Conservation (phyloP, 805 yeast species). For the Cyberlindnera lachancei region DNA sequence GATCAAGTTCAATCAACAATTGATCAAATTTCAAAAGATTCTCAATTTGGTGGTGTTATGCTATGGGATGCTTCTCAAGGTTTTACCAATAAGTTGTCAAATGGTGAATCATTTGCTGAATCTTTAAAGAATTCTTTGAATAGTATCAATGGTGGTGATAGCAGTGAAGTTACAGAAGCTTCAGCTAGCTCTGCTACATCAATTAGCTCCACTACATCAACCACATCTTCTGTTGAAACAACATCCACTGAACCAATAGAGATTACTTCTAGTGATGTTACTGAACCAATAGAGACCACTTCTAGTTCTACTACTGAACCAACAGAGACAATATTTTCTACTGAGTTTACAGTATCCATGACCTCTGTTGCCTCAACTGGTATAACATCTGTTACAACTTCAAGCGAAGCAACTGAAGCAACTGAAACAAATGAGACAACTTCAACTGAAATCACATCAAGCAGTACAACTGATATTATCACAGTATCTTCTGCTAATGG, state of each 20-base stretch:
- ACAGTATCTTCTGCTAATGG: too few species aligned
- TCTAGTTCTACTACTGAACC: background rate
- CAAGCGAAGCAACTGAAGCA: too few species aligned
- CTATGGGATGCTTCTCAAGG: slow-evolving; percentile 91
- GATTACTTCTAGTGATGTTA: too few species aligned
- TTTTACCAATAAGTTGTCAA: slow-evolving; percentile 35
- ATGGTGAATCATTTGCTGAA: slow-evolving; percentile 36
- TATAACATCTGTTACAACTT: too few species aligned
- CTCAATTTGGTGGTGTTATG: slow-evolving; percentile 79
- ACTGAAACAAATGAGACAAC: too few species aligned
- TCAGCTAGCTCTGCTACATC: slow-evolving; percentile 2
- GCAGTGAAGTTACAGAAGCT: slow-evolving; percentile 5
- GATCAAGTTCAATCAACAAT: slow-evolving; percentile 36
- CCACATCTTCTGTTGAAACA: background rate
- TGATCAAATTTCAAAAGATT: slow-evolving; percentile 65
- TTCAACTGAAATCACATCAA: too few species aligned
- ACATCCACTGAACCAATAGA: too few species aligned
- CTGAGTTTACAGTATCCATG: background rate
- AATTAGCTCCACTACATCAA: background rate
- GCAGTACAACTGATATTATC: too few species aligned
- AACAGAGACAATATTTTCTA: background rate
- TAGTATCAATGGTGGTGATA: slow-evolving; percentile 5
- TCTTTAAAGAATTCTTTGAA: slow-evolving; percentile 36
- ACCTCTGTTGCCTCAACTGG: background rate
- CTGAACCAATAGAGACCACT: too few species aligned